Base-by-base conservation (phyloP, 257 asterid species). In the Mentha longifolia region DNA sequence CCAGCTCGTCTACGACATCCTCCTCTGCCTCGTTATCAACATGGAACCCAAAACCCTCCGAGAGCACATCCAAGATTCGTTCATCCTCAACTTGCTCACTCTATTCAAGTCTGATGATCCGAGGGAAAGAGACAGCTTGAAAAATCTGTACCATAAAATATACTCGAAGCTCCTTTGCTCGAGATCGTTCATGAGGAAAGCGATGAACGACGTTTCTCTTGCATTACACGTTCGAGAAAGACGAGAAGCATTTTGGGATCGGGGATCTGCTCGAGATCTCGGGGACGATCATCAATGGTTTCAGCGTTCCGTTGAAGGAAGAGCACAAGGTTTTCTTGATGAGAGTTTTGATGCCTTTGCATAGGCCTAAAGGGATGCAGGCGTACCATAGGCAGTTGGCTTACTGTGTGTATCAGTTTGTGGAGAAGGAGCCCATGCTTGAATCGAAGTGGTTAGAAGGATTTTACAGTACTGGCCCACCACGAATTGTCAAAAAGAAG, bases 231-330 rank as follows among this genome's bases (percentile, higher is more conserved):
- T 89, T 63, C n/a, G 95, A 87, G 77, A 67, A 73, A 0, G 92
- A 86, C 11, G 83, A 86, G 31, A 78, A 79, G 43, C 93, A 83
- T 73, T 73, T 77, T 20, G 97, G 95, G 64, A 83, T 92, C 35
- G 96, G 97, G 30, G 96, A 92, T 25, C 71, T 92, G 10, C 83
- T 89, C 20, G 97, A 92, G 86, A 86, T 92, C 19, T 86, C 89
- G 85, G 96, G 95, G 12, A 87, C 91, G 58, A 91, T 92, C 49
- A 81, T 87, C 56, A 92, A 87, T 10, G 96, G 97, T 13, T 92
- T 89, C 43, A 85, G 89, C 22, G 71, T 86, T 49, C 97, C 97
- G 0, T 76, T 89, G 61, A 92, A 89, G 82, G 93, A 86, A 70
- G 96, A 89, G 72, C 97, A 92, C 76, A 87, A 71, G 84, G 10